These are phyloP conservation scores for Cucumis hystrix DNA, from an alignment of 306 rosid species.

Conservation along the genomic window DNA sequence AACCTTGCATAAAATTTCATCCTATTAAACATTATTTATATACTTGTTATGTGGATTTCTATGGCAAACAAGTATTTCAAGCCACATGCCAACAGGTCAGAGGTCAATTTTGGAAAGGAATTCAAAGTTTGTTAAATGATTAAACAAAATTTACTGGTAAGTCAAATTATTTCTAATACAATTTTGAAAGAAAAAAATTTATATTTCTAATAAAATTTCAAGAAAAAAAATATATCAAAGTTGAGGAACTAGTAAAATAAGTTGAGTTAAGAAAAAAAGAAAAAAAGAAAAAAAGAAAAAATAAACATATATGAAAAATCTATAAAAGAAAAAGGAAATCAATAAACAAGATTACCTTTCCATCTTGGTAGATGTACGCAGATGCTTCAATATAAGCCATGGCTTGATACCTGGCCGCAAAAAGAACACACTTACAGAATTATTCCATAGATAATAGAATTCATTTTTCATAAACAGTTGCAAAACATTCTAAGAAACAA, in stretches of 20 bases:
- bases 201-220: too few species aligned
- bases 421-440: background rate
- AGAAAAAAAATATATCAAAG: background rate
- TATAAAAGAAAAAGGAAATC: too few species aligned
- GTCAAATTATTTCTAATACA: background rate
- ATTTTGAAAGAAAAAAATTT: too few species aligned
- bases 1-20: background rate
- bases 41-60: background rate
- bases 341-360: constrained; percentile 40
- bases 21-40: background rate
- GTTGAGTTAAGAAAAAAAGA: background rate
- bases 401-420: constrained; percentile 79
- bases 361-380: constrained; percentile 91
- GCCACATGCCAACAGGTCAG: background rate
- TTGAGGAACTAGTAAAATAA: background rate
- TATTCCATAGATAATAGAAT: background rate
- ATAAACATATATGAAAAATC: background rate
- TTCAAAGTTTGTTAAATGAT: background rate
- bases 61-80: background rate
- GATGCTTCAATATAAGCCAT: constrained; percentile 97
- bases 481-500: background rate
- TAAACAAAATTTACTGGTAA: background rate
- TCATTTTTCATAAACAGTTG: background rate
- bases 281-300: background rate
- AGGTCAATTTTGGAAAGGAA: background rate